Percentiles rank a stretch among this genome's conserved stretches.
Conservation (phyloP, 352 stramenopile species). For the Albugo laibachii region DNA sequence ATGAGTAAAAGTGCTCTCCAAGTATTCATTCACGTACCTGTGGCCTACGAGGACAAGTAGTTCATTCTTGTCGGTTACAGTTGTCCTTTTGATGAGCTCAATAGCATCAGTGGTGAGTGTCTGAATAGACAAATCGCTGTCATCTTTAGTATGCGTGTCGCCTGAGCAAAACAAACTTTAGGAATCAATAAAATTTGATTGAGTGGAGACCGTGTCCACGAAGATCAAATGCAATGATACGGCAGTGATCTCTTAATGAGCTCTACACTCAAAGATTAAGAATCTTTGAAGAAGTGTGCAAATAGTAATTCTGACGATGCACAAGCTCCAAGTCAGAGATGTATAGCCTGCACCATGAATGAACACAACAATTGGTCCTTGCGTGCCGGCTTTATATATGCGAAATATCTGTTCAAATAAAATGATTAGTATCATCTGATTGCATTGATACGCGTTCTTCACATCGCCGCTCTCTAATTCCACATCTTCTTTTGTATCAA, state of each 20-base stretch:
- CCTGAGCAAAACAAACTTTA: slow-evolving; percentile 7
- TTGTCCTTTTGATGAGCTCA: slow-evolving; percentile 22
- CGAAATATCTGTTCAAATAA: slow-evolving; percentile 34
- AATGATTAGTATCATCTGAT: too few species aligned
- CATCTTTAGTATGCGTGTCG: slow-evolving; percentile 27
- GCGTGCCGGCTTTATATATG: slow-evolving; percentile 43
- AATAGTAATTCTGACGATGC: not conserved
- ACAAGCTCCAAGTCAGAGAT: slow-evolving; percentile 69
- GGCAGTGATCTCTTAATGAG: slow-evolving; percentile 50
- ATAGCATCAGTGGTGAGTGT: slow-evolving; percentile 58
- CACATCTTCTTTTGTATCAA: slow-evolving; percentile 48
- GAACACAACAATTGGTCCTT: slow-evolving; percentile 54
- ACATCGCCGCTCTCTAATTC: slow-evolving; percentile 6
- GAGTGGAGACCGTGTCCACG: slow-evolving; percentile 38
- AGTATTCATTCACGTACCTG: slow-evolving; percentile 18
- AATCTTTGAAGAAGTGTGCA: not conserved
- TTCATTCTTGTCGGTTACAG: slow-evolving; percentile 11
- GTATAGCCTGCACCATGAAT: slow-evolving; percentile 74
- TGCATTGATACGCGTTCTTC: too few species aligned
- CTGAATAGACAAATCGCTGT: slow-evolving; percentile 51
- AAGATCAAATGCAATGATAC: slow-evolving; percentile 69
- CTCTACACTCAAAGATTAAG: slow-evolving; percentile 13
- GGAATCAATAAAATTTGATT: not conserved
- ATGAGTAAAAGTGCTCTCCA: not conserved
- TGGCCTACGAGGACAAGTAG: slow-evolving; percentile 64